phyloP scores from a whole-genome alignment of 169 alveolate genomes.

The Theileria annulata region DNA sequence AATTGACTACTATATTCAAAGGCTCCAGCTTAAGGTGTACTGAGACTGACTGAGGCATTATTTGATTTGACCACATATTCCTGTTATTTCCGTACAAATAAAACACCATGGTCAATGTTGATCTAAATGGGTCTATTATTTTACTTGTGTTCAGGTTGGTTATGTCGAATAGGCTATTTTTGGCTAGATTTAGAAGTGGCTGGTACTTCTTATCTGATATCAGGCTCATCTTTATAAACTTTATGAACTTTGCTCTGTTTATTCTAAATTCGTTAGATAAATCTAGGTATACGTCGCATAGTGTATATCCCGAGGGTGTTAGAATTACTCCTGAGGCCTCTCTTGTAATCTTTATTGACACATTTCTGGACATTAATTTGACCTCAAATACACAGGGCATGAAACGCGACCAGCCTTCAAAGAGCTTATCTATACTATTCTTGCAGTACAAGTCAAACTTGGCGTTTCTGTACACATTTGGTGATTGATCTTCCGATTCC shows the following conservation, averaged over 20 bases:
- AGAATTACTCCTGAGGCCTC: slow-evolving; percentile 29
- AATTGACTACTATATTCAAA: slow-evolving; percentile 26
- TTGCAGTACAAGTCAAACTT: slow-evolving; percentile 19
- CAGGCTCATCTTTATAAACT: slow-evolving; percentile 30
- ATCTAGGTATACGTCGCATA: slow-evolving; percentile 17
- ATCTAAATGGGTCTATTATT: slow-evolving; percentile 54
- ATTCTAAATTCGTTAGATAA: slow-evolving; percentile 21
- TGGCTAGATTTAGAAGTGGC: slow-evolving; percentile 45
- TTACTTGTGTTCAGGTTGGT: slow-evolving; percentile 19
- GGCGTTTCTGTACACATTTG: neutral
- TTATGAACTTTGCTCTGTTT: slow-evolving; percentile 39
- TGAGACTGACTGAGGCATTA: slow-evolving; percentile 52
- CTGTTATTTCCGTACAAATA: slow-evolving; percentile 14
- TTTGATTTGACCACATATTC: neutral
- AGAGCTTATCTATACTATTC: neutral
- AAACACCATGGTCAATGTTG: slow-evolving; percentile 22
- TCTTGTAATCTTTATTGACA: slow-evolving; percentile 21
- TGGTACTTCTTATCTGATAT: slow-evolving; percentile 29
- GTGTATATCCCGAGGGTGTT: slow-evolving; percentile 47
- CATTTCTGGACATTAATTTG: slow-evolving; percentile 33
- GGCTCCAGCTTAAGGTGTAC: slow-evolving; percentile 36
- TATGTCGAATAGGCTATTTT: slow-evolving; percentile 48
- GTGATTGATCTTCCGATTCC: neutral
- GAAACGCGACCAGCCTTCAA: slow-evolving; percentile 21
- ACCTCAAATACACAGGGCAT: slow-evolving; percentile 34